Conservation (phyloP, 116 monocot species). For the Phalaenopsis hybrid region DNA sequence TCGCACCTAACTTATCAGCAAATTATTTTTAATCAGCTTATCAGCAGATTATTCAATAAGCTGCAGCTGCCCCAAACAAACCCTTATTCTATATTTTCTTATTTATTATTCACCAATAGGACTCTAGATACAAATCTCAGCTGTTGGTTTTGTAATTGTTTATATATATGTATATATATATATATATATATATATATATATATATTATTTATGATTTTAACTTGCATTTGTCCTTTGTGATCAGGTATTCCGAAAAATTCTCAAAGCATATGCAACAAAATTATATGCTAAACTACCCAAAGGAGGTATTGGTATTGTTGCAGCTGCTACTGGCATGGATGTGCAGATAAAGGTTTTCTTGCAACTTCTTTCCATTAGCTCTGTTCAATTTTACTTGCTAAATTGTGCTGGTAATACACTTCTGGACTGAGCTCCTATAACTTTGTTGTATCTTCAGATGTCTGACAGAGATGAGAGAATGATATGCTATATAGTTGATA, state of each 20-base stretch:
- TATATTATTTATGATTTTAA: neutral
- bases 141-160: too few relatives aligned
- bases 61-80: too few relatives aligned
- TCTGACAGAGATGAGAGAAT: conserved; percentile 94
- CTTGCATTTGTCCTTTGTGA: conserved; percentile 7
- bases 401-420: neutral
- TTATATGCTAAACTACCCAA: conserved; percentile 76
- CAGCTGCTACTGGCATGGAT: conserved; percentile 95
- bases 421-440: neutral
- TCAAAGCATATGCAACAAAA: conserved; percentile 87
- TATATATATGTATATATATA: neutral
- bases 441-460: conserved; percentile 40
- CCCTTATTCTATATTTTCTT: too few relatives aligned
- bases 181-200: too few relatives aligned
- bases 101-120: too few relatives aligned
- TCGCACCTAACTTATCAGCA: too few relatives aligned
- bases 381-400: conserved; percentile 4
- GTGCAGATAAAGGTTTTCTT: conserved; percentile 87
- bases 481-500: conserved; percentile 97
- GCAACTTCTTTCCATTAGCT: neutral
- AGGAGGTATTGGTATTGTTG: conserved; percentile 89
- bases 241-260: conserved; percentile 95
- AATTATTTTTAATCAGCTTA: too few relatives aligned
- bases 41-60: too few relatives aligned
- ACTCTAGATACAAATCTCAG: too few relatives aligned